Base-by-base conservation (phyloP, 1,284 basidiomycete species). In the Ceratobasidium papillatum region DNA sequence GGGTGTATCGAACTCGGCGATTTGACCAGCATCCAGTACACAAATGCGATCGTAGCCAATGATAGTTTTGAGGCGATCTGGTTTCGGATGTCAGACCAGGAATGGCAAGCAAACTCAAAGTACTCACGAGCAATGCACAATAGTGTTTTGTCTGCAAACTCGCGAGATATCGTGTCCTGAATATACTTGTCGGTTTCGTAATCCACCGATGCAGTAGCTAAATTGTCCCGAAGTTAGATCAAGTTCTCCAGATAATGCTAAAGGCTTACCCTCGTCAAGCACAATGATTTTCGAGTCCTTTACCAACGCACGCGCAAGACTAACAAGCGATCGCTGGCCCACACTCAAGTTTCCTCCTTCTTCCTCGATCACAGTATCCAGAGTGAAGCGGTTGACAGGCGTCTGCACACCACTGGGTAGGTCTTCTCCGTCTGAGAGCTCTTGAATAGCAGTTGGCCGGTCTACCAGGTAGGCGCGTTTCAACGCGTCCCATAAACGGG, bases 171-270 rank as follows among this genome's bases (percentile, higher is more conserved):
- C n/a, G 94, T 95, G 76, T 90, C 86, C 81, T 96, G 94, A 76
- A 96, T 94, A 77, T 91, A 91, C 76, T 88, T 85, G 82, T 96
- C 94, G 0, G 94, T 95, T 81, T 92, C 91, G 76, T 90, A 94
- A 81, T 93, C 91, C 30, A 93, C 91, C 1, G 90, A 92, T 22
- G 92, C 92, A 30, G 63, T 56, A 49, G 74, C 79, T 72, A 49
- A 36, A 38, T 56, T 22, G 8, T 14, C 30, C 2, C 30, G 27
- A 52, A 30, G 32, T 78, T 14, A 64, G 62, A 3, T 19, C n/a
- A 30, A 11, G 22, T 17, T 34, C 64, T 22, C 22, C 27, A 11
- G n/a, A n/a, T 14, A 27, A 81, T 17, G 86, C 69, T 90, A 91
- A 1, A 91, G 90, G 32, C 69, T 34, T 14, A 62, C 69, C 69